Evolutionary conservation across 2,329 filamentous ascomycete genomes (phyloP).

Genomic region (Cytospora leucostoma): DNA sequence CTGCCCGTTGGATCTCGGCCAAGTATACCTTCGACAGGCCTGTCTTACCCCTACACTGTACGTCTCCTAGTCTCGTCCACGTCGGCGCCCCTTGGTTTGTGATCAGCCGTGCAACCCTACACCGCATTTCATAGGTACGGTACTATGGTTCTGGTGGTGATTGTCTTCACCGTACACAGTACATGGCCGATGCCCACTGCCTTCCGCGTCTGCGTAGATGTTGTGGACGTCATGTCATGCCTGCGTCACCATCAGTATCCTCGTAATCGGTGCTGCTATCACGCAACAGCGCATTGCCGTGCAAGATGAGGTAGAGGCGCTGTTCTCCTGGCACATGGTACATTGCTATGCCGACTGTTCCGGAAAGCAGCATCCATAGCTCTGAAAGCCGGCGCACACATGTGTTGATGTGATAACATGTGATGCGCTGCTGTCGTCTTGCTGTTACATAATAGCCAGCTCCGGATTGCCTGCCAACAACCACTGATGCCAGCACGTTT

Average conservation of each 20-base stretch:
- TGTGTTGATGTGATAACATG: slow-evolving; percentile 17
- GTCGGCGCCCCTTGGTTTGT: not conserved
- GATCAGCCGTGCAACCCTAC: not conserved
- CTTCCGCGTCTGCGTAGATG: slow-evolving; percentile 1
- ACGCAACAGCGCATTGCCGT: not conserved
- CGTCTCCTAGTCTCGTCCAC: not conserved
- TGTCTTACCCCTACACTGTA: too few species aligned
- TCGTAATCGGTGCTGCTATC: not conserved
- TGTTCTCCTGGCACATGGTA: not conserved
- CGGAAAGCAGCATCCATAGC: slow-evolving; percentile 16
- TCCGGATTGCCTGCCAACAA: not conserved
- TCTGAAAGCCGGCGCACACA: slow-evolving; percentile 1
- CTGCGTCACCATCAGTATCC: not conserved
- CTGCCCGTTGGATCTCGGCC: not conserved
- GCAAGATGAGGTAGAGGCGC: not conserved
- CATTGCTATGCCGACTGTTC: not conserved
- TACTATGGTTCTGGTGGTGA: too few species aligned
- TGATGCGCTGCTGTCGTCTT: slow-evolving; percentile 13
- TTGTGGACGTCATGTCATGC: slow-evolving; percentile 9
- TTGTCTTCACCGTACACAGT: not conserved
- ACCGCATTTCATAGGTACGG: not conserved
- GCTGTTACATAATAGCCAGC: slow-evolving; percentile 21
- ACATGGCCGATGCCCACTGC: not conserved
- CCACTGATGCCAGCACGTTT: slow-evolving; percentile 12
- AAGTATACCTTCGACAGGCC: too few species aligned